Evolutionary conservation across 352 stramenopile species (phyloP).

Genomic region (Phytophthora pinifolia): DNA sequence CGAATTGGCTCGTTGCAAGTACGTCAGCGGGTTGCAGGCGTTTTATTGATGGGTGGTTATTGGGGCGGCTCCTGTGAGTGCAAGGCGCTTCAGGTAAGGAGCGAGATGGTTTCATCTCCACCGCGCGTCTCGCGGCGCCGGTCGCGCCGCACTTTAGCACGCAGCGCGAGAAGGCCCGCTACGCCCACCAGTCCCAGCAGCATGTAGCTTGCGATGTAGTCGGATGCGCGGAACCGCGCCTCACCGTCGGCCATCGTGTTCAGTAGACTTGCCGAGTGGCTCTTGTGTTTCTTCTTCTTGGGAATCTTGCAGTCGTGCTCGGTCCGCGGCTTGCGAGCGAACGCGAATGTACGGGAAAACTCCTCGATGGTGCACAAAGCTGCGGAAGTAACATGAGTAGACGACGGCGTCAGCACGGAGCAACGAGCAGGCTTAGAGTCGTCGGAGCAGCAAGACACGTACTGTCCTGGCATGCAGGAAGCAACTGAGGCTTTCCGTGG

Average conservation of each 20-base stretch:
- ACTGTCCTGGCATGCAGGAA: slow-evolving; percentile 81
- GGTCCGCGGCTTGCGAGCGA: slow-evolving; percentile 49
- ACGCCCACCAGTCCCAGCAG: slow-evolving; percentile 62
- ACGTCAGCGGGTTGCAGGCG: slow-evolving; percentile 9
- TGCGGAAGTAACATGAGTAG: slow-evolving; percentile 8
- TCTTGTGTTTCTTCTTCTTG: slow-evolving; percentile 26
- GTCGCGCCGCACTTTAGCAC: slow-evolving; percentile 36
- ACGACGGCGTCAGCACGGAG: slow-evolving; percentile 6
- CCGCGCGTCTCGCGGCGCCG: slow-evolving; percentile 7
- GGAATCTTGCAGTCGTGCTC: slow-evolving; percentile 52
- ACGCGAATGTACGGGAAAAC: slow-evolving; percentile 59
- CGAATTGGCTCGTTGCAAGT: too few relatives aligned
- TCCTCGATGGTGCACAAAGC: slow-evolving; percentile 64
- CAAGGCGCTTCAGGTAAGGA: slow-evolving; percentile 24
- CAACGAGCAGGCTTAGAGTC: not conserved
- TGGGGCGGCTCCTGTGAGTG: not conserved
- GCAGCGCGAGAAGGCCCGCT: slow-evolving; percentile 47
- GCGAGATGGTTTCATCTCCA: slow-evolving; percentile 25
- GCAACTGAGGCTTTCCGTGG: slow-evolving; percentile 64
- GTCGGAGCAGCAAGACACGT: not conserved
- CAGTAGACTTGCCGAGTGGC: slow-evolving; percentile 27
- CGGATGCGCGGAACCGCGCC: slow-evolving; percentile 22
- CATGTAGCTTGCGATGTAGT: slow-evolving; percentile 59
- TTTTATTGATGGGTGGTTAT: slow-evolving; percentile 15
- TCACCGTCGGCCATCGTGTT: slow-evolving; percentile 10